A percentile compares a stretch with the other conserved stretches of the same genome.
Conservation (phyloP, 257 asterid species). For the Scutellaria baicalensis region DNA sequence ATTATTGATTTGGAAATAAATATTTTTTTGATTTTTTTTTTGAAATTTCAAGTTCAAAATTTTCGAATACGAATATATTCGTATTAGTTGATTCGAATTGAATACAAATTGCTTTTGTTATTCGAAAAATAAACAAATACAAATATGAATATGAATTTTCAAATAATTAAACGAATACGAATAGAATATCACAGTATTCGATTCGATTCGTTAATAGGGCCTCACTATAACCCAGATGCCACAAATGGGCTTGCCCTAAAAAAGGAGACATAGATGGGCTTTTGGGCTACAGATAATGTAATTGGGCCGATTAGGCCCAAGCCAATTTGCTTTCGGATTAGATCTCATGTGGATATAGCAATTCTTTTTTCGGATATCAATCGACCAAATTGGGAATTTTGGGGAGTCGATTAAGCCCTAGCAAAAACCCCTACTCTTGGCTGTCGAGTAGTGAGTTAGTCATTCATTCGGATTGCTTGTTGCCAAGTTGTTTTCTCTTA, state of each 20-base stretch:
- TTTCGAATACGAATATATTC: too few species aligned
- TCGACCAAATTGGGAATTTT: not conserved
- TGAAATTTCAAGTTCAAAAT: too few species aligned
- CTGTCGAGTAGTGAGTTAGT: not conserved
- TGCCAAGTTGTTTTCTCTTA: not conserved
- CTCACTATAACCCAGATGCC: not conserved
- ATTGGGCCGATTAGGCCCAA: not conserved
- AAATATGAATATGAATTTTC: too few species aligned
- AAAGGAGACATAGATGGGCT: not conserved
- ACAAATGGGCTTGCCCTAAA: not conserved
- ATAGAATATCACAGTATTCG: too few species aligned
- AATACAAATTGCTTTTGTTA: too few species aligned
- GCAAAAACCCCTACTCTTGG: constrained; percentile 9
- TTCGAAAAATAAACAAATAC: too few species aligned
- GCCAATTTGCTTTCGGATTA: not conserved
- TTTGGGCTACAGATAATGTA: not conserved
- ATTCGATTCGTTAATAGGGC: too few species aligned
- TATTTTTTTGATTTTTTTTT: too few species aligned
- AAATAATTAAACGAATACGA: too few species aligned
- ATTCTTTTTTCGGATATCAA: not conserved
- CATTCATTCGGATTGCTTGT: not conserved
- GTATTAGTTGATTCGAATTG: too few species aligned
- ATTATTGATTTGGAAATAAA: too few species aligned
- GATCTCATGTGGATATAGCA: not conserved
- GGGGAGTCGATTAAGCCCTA: constrained; percentile 7